Percentiles rank a stretch among this genome's conserved stretches.
These are phyloP conservation scores for Trifolium repens DNA, from an alignment of 306 rosid genomes.

Conservation along the genomic window DNA sequence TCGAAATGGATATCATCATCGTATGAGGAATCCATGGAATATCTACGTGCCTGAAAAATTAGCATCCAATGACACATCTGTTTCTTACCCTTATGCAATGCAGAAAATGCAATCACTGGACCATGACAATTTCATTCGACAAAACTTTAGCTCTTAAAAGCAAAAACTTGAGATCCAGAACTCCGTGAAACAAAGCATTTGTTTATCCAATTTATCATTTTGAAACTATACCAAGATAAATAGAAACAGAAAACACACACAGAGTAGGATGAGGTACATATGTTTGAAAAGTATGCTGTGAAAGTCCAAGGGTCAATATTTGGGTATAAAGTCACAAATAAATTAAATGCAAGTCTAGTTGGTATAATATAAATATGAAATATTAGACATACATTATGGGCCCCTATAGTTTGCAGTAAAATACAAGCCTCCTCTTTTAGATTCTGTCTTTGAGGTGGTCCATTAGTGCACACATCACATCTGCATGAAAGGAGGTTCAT, in stretches of 20 bases:
- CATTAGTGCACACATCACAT: conserved; percentile 82
- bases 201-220: conserved; percentile 21
- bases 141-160: conserved; percentile 26
- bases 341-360: conserved; percentile 18
- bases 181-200: conserved; percentile 29
- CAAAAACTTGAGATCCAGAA: conserved; percentile 36
- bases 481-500: conserved; percentile 50
- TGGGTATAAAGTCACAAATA: conserved; percentile 31
- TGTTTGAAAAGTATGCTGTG: conserved; percentile 25
- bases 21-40: conserved; percentile 40
- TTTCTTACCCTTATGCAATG: conserved; percentile 18
- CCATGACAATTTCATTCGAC: conserved; percentile 23
- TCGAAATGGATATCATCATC: conserved; percentile 47
- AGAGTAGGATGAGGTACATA: conserved; percentile 9
- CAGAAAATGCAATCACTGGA: conserved; percentile 29
- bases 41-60: conserved; percentile 48
- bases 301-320: conserved; percentile 20
- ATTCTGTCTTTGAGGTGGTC: conserved; percentile 77
- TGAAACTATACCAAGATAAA: conserved; percentile 26
- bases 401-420: conserved; percentile 66
- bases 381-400: conserved; percentile 57
- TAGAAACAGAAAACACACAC: neutral
- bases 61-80: conserved; percentile 24
- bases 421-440: conserved; percentile 73
- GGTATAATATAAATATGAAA: conserved; percentile 35